phyloP scores from a whole-genome alignment of 2,329 filamentous ascomycete genomes.

The Cordyceps fumosorosea region DNA sequence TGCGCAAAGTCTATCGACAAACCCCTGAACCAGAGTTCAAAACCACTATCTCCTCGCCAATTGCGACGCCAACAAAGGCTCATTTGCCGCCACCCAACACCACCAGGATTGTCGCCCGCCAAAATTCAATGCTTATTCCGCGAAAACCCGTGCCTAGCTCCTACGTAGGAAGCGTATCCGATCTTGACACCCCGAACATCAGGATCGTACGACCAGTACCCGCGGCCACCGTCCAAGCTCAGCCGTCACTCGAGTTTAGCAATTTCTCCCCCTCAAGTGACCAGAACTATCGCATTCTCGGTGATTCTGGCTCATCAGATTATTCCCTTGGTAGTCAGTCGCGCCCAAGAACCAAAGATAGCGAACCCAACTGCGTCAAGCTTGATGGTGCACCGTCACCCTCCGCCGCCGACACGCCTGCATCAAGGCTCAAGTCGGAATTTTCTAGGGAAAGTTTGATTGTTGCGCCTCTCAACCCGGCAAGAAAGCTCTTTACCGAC shows the following conservation, averaged over 20 bases:
- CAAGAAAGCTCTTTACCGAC: conserved; percentile 22
- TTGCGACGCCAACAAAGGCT: conserved; percentile 18
- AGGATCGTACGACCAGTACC: background rate
- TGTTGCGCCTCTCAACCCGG: conserved; percentile 42
- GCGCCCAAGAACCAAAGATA: conserved; percentile 31
- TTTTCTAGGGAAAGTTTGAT: conserved; percentile 57
- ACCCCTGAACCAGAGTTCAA: conserved; percentile 18
- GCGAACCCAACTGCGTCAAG: conserved; percentile 48
- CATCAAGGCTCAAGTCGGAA: conserved; percentile 28
- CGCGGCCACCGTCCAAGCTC: background rate
- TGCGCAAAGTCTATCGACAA: conserved; percentile 45
- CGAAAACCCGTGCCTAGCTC: conserved; percentile 8
- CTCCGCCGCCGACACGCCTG: conserved; percentile 29
- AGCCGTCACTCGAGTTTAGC: conserved; percentile 3
- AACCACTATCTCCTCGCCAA: background rate
- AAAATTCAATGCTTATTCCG: conserved; percentile 1
- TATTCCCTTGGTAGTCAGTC: conserved; percentile 31
- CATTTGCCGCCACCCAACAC: background rate
- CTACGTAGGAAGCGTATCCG: background rate
- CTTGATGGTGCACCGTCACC: conserved; percentile 41
- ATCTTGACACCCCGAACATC: background rate
- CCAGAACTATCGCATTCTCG: conserved; percentile 47
- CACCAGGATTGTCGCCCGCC: background rate
- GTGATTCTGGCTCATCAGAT: conserved; percentile 42
- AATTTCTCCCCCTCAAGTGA: conserved; percentile 32